Conservation (phyloP, 345 rosid species). For the Euphorbia pulcherrima region DNA sequence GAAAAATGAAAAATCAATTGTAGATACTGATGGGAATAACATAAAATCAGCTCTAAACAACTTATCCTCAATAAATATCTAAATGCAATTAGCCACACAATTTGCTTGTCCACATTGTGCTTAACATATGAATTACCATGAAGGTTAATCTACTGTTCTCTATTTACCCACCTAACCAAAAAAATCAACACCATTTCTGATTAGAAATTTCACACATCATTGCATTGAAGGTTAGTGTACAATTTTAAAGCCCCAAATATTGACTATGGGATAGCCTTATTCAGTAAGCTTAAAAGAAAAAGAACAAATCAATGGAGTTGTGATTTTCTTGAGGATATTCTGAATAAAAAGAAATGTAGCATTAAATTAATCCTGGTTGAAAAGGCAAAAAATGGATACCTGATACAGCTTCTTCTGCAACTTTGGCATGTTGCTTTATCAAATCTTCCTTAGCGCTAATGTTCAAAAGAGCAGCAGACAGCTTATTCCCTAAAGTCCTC, state of each 20-base stretch:
- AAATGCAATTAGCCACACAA: not conserved
- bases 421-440: constrained; percentile 86
- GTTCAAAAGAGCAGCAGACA: constrained; percentile 79
- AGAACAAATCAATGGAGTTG: no score
- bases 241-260: no score
- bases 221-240: no score
- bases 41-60: not conserved
- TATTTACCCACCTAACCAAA: no score
- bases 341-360: not conserved
- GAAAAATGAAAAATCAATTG: not conserved
- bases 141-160: no score
- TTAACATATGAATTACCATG: no score
- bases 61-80: not conserved
- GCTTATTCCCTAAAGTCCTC: constrained; percentile 51
- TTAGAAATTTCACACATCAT: no score
- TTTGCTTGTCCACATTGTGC: not conserved
- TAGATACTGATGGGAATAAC: not conserved
- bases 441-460: constrained; percentile 83
- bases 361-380: not conserved
- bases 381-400: constrained; percentile 42
- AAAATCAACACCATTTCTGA: no score
- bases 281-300: no score
- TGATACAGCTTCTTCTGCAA: constrained; percentile 96
- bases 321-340: no score
- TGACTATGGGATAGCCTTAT: no score